These are phyloP conservation scores for Blastobotrys elegans DNA, from an alignment of 1,139 yeast genomes.

Conservation along the genomic window DNA sequence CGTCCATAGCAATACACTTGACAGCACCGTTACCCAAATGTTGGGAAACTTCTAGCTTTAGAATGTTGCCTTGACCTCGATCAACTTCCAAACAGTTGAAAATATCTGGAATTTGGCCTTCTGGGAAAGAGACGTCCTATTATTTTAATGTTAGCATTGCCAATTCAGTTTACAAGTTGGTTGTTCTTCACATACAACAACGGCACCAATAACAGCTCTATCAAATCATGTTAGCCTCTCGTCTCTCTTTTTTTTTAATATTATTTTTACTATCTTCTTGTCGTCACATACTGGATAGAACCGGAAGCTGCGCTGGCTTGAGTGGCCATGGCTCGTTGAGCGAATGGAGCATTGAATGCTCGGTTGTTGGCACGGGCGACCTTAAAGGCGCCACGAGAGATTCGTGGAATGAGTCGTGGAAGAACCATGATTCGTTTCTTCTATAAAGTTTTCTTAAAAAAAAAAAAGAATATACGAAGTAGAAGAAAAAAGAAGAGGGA, in stretches of 20 bases:
- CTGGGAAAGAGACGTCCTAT: slow-evolving; percentile 91
- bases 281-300: slow-evolving; percentile 68
- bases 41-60: slow-evolving; percentile 97
- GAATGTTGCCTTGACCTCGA: slow-evolving; percentile 55
- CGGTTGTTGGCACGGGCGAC: slow-evolving; percentile 77
- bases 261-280: neutral
- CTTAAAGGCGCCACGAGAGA: slow-evolving; percentile 85
- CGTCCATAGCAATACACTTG: slow-evolving; percentile 99
- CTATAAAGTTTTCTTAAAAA: slow-evolving; percentile 3
- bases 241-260: neutral
- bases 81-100: slow-evolving; percentile 91
- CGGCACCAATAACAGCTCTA: slow-evolving; percentile 99
- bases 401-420: slow-evolving; percentile 88
- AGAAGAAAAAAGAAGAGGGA: slow-evolving; percentile 1
- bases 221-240: slow-evolving; percentile 1
- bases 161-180: neutral
- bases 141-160: slow-evolving; percentile 6
- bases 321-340: slow-evolving; percentile 77
- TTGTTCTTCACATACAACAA: slow-evolving; percentile 47
- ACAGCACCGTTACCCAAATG: slow-evolving; percentile 99
- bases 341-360: slow-evolving; percentile 40
- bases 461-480: neutral
- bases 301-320: slow-evolving; percentile 76
- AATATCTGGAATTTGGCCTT: slow-evolving; percentile 95
- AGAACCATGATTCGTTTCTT: slow-evolving; percentile 37